Conservation (phyloP, 208 protist genomes). For the Leishmania mexicana region DNA sequence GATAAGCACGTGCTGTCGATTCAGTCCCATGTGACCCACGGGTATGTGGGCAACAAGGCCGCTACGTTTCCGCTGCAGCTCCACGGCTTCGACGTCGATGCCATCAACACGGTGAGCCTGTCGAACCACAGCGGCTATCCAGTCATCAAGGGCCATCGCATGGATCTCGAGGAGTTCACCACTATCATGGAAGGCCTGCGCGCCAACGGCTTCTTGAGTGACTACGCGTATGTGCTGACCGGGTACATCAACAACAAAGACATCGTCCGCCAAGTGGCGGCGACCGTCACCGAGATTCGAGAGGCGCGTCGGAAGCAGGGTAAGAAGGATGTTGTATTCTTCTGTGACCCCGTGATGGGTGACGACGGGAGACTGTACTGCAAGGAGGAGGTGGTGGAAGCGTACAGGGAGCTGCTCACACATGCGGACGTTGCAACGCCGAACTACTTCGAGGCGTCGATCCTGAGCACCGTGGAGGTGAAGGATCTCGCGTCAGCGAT, state of each 20-base stretch:
- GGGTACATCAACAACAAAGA: constrained; percentile 94
- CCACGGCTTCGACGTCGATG: constrained; percentile 95
- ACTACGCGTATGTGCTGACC: constrained; percentile 92
- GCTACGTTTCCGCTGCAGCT: constrained; percentile 95
- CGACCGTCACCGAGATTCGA: constrained; percentile 70
- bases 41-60: constrained; percentile 97
- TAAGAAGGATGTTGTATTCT: constrained; percentile 48
- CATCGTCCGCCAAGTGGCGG: constrained; percentile 67
- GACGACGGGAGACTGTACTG: constrained; percentile 95
- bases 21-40: constrained; percentile 95
- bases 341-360: constrained; percentile 96
- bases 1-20: constrained; percentile 91
- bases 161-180: constrained; percentile 79
- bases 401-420: constrained; percentile 86
- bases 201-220: constrained; percentile 77
- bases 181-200: constrained; percentile 86
- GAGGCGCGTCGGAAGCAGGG: constrained; percentile 42
- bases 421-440: constrained; percentile 89
- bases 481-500: constrained; percentile 57
- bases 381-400: constrained; percentile 84
- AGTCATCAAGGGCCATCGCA: constrained; percentile 86
- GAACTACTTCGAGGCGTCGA: constrained; percentile 94
- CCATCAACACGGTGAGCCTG: constrained; percentile 95
- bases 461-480: constrained; percentile 73
- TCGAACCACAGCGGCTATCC: constrained; percentile 96